Conservation (phyloP, 768 basidiomycete genomes). For the Leucocoprinus birnbaumii region DNA sequence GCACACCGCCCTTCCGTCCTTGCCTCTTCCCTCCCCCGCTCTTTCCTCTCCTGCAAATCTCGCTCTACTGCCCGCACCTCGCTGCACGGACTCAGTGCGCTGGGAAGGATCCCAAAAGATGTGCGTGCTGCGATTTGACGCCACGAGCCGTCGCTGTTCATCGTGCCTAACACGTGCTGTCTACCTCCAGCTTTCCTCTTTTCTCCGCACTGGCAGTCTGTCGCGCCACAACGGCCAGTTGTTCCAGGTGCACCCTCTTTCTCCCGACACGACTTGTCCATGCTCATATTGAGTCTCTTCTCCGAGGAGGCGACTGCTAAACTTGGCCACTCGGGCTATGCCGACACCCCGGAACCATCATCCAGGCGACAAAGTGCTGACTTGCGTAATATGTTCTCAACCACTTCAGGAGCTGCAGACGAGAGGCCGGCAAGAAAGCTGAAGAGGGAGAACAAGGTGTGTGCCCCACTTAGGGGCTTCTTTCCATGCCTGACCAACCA, state of each 20-base stretch:
- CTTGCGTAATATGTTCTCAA: conserved; percentile 21
- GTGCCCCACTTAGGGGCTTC: conserved; percentile 14
- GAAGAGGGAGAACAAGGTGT: conserved; percentile 46
- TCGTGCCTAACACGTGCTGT: conserved; percentile 50
- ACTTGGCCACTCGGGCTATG: conserved; percentile 28
- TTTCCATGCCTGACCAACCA: conserved; percentile 3
- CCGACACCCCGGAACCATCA: conserved; percentile 24
- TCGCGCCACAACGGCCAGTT: conserved; percentile 23
- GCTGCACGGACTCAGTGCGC: conserved; percentile 24
- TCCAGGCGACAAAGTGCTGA: conserved; percentile 16
- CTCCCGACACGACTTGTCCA: conserved; percentile 6
- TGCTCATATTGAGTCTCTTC: conserved; percentile 16
- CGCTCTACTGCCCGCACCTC: conserved; percentile 11
- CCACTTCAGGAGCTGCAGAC: conserved; percentile 22
- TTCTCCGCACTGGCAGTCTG: conserved; percentile 38
- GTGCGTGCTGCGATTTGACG: conserved; percentile 22
- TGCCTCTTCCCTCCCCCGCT: neutral
- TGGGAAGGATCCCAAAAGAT: conserved; percentile 28
- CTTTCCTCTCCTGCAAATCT: conserved; percentile 3
- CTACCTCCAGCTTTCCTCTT: conserved; percentile 33
- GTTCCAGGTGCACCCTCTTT: conserved; percentile 24
- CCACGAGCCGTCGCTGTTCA: conserved; percentile 14
- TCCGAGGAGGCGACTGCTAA: conserved; percentile 14
- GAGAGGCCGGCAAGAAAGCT: conserved; percentile 38
- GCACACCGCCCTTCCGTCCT: conserved; percentile 1